Base-by-base conservation (phyloP, 176 grass and related monocot genomes). In the Oropetium thomaeum region DNA sequence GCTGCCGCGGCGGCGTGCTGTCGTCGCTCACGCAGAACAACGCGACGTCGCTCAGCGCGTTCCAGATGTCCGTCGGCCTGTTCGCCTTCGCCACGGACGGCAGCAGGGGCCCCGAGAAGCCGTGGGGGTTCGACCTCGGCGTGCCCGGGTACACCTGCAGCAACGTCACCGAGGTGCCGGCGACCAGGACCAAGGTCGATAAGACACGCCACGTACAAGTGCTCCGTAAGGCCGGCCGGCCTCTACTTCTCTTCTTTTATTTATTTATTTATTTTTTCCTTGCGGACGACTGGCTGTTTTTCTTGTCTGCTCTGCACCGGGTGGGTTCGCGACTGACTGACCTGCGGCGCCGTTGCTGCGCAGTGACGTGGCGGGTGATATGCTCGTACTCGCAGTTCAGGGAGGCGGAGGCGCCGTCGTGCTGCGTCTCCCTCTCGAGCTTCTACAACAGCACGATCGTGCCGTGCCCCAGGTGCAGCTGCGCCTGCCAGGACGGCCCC, bases 351-450 rank as follows among this genome's bases (percentile, higher is more conserved):
- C 16, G 31, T 47, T 57, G 48, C 52, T 25, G 31, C 78, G 76
- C 88, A 96, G 92, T 57, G 70, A 96, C 92, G 49, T 96, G 88
- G 92, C 57, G 78, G 87, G 47, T 91, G 54, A 89, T 67, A 61
- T 96, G 88, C 49, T 75, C 86, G 10, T 96, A 87, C 72, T 96
- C 86, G 82, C 88, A 96, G 73, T 89, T 87, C 89, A 83, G 86
- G 66, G 88, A 78, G 49, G 59, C 79, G 7, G 22, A 8, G 42
- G 49, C 34, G 72, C 89, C 75, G 41, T 40, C 79, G 9, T 96
- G 92, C 81, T 96, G 86, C 38, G 89, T 96, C 58, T 89, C 92
- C 14, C 62, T 92, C 68, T 82, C 92, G 10, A 76, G 83, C 20
- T 92, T 96, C 86, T 96, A 92, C 71, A 84, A 47, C 81, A 65